Evolutionary conservation across 169 alveolate genomes (phyloP).

Genomic region (Besnoitia besnoiti): DNA sequence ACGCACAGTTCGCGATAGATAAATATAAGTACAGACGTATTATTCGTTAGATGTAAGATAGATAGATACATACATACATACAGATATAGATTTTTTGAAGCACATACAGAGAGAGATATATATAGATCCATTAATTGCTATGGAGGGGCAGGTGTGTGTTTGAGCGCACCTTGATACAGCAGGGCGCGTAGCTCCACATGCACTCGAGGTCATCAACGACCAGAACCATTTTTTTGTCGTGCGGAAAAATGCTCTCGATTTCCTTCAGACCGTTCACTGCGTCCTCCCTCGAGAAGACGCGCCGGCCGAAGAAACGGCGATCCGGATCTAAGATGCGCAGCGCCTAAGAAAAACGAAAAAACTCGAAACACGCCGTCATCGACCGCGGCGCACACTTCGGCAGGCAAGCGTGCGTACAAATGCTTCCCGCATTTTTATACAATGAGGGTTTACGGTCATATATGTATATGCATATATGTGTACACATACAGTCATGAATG

Average conservation of each 20-base stretch:
- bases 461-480: too few relatives aligned
- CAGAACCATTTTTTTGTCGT: not conserved
- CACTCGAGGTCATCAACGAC: conserved; percentile 45
- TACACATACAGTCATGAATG: too few relatives aligned
- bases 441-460: too few relatives aligned
- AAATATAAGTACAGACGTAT: not conserved
- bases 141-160: not conserved
- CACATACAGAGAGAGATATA: not conserved
- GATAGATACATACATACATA: not conserved
- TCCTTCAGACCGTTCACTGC: conserved; percentile 34
- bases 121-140: not conserved
- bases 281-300: conserved; percentile 29
- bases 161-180: not conserved
- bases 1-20: too few relatives aligned
- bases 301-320: conserved; percentile 37
- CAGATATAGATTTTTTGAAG: not conserved
- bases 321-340: conserved; percentile 22
- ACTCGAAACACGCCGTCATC: too few relatives aligned
- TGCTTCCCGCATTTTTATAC: too few relatives aligned
- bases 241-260: conserved; percentile 24
- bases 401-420: too few relatives aligned
- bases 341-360: not conserved
- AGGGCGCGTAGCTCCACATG: conserved; percentile 33
- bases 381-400: too few relatives aligned
- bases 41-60: not conserved